Evolutionary conservation across 768 basidiomycete genomes (phyloP).

Genomic region (Albatrellus ellisii): DNA sequence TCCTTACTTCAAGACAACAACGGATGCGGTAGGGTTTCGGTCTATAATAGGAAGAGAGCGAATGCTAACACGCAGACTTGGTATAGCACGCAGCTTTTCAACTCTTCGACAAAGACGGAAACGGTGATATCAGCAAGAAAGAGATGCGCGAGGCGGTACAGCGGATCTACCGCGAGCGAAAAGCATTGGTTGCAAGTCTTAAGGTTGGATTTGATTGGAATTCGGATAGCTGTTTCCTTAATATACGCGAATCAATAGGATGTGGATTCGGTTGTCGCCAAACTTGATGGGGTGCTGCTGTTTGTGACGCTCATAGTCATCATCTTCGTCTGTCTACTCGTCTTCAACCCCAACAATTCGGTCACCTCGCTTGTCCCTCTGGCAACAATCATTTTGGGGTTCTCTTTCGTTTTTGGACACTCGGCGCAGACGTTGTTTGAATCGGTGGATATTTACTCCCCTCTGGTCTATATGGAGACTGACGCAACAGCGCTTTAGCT

Average conservation of each 20-base stretch:
- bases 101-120: constrained; percentile 71
- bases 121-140: constrained; percentile 62
- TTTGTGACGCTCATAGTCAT: constrained; percentile 41
- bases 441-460: constrained; percentile 32
- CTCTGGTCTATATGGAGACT: not conserved
- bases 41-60: not conserved
- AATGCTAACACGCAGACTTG: not conserved
- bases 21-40: constrained; percentile 47
- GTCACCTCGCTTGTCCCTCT: constrained; percentile 65
- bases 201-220: constrained; percentile 31
- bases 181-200: constrained; percentile 52
- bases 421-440: constrained; percentile 71
- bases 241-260: constrained; percentile 28
- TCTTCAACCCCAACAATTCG: constrained; percentile 57
- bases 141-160: constrained; percentile 81
- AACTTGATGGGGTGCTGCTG: constrained; percentile 65
- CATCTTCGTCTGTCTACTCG: constrained; percentile 58
- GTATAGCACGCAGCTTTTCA: constrained; percentile 50
- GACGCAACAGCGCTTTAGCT: constrained; percentile 27
- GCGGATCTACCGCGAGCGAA: constrained; percentile 67
- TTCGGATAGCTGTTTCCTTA: not conserved
- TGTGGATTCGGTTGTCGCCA: constrained; percentile 58
- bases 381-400: constrained; percentile 69
- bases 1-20: constrained; percentile 58
- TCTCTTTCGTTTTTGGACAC: constrained; percentile 78